Evolutionary conservation across 768 basidiomycete species (phyloP), one percentile per base, ranked within the genome.

Genomic region (Lyophyllum shimeji): DNA sequence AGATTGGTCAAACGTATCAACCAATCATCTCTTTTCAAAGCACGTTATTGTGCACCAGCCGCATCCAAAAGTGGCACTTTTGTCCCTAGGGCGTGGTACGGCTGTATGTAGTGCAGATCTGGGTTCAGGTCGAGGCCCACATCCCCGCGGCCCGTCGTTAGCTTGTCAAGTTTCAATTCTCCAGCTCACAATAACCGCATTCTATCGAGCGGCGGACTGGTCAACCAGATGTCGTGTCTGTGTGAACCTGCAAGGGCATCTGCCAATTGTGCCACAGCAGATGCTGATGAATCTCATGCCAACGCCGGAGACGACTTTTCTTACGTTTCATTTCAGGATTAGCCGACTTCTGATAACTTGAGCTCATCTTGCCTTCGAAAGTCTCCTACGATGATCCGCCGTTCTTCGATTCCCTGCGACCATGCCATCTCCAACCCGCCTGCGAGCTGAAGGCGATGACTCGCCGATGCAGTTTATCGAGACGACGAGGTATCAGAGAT

Each of bases 281-380:
- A n/a, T 27, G 46, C 47, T 60, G 54, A 58, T 60, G 53, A 60
- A 46, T 63, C 58, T 47, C 48, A 57, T 57, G 50, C 27, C 49
- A 48, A 25, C 53, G 17, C 52, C 56, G 31, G 55, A 60, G 56
- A 39, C 59, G 42, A 25, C 55, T 55, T 60, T 64, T 29, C 61
- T 60, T 59, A 55, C 61, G 59, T 64, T n/a, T 64, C 61, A 64
- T 62, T 62, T 60, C 59, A 56, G 59, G 27, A 46, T 63, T 64
- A 62, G 63, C 63, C 63, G 63, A 64, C 43, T 53, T 52, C 39
- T 53, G 51, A 55, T 61, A 63, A 58, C 60, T 61, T 55, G 34
- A n/a, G 45, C 56, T 59, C 50, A 31, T 59, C 47, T 29, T 42
- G 9, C 31, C 40, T 49, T 48, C 56, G 31, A 46, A 50, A 55